Evolutionary conservation across 2,329 filamentous ascomycete species (phyloP).

Genomic region (Aspergillus hortae): DNA sequence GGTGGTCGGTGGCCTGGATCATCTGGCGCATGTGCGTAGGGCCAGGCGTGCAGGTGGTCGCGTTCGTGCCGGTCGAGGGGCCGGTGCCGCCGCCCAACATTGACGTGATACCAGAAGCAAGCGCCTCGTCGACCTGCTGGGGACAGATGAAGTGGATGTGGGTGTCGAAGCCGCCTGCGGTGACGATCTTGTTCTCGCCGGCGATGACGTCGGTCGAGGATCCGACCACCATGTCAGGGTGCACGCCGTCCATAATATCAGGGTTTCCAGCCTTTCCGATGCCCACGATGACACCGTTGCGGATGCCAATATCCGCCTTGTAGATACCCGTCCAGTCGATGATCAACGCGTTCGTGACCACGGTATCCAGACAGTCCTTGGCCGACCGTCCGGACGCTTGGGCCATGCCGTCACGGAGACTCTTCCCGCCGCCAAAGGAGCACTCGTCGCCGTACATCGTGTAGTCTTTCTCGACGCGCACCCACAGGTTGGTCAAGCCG

Average conservation of each 20-base stretch:
- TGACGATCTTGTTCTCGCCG: conserved; percentile 85
- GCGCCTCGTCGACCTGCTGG: conserved; percentile 79
- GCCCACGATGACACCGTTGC: conserved; percentile 76
- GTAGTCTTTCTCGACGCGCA: conserved; percentile 81
- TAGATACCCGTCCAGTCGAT: conserved; percentile 91
- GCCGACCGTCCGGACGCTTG: conserved; percentile 77
- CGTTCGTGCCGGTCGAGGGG: conserved; percentile 85
- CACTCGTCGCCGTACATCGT: conserved; percentile 90
- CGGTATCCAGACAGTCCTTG: conserved; percentile 71
- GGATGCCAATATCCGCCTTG: conserved; percentile 95
- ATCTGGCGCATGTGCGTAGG: conserved; percentile 80
- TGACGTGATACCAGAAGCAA: conserved; percentile 83
- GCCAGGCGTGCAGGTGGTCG: conserved; percentile 89
- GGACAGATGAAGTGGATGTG: conserved; percentile 96
- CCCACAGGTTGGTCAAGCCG: conserved; percentile 82
- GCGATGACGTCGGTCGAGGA: conserved; percentile 89
- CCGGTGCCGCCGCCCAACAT: conserved; percentile 89
- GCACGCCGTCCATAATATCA: conserved; percentile 91
- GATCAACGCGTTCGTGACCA: conserved; percentile 85
- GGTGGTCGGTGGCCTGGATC: conserved; percentile 76
- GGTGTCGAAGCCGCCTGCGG: conserved; percentile 82
- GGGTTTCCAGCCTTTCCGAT: conserved; percentile 96
- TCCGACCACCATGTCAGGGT: conserved; percentile 74
- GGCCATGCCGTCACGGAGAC: conserved; percentile 90
- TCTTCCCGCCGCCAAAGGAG: conserved; percentile 92